Conservation (phyloP, 305 asterid genomes). For the Coffea humblotiana region DNA sequence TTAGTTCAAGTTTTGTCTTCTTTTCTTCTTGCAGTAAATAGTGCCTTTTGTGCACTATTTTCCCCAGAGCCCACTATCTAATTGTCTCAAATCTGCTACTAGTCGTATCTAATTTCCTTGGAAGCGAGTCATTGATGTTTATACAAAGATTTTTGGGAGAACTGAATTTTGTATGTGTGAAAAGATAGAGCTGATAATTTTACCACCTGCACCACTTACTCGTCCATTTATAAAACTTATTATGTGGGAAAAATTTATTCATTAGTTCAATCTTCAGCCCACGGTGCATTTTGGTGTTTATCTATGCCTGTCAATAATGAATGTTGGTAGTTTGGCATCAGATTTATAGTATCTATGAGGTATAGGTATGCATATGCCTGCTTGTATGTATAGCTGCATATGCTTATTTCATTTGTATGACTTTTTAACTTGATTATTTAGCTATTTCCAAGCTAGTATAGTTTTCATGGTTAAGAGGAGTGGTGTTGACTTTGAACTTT, state of each 20-base stretch:
- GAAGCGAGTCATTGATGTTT: neutral
- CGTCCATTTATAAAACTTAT: neutral
- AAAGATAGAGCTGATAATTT: neutral
- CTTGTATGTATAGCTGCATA: neutral
- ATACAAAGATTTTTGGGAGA: neutral
- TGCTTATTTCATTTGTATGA: neutral
- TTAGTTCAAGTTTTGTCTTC: neutral
- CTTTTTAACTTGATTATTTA: neutral
- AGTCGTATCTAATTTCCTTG: no score
- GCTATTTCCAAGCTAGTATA: neutral
- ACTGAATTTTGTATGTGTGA: neutral
- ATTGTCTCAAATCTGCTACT: no score
- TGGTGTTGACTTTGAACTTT: slow-evolving; percentile 32
- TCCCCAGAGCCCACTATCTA: neutral
- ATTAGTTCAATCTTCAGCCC: neutral
- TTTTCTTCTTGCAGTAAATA: neutral
- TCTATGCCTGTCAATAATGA: neutral
- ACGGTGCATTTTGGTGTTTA: neutral
- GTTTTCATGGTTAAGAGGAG: neutral
- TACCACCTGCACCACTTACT: neutral
- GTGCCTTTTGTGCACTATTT: neutral
- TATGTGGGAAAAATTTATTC: neutral
- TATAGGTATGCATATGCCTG: neutral
- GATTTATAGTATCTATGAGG: neutral
- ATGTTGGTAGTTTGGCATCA: neutral